Evolutionary conservation across 768 basidiomycete species (phyloP).

Genomic region (Cyclocybe aegerita): DNA sequence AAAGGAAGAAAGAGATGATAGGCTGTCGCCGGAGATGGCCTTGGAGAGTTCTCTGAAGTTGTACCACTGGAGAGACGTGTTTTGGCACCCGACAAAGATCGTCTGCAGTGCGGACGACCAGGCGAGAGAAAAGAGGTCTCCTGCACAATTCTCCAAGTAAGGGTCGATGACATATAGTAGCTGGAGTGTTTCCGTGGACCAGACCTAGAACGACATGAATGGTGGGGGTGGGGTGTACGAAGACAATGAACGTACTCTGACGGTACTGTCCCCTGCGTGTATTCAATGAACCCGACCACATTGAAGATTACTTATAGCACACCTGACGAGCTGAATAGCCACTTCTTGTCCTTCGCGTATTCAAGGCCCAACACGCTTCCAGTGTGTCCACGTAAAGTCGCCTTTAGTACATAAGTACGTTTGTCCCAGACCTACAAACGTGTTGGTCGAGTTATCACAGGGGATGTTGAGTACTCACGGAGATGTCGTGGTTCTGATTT

Average conservation of each 20-base stretch:
- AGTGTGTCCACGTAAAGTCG: constrained; percentile 75
- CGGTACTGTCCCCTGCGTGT: constrained; percentile 74
- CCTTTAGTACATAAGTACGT: constrained; percentile 62
- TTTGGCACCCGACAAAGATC: constrained; percentile 87
- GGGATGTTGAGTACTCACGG: constrained; percentile 40
- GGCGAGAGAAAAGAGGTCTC: constrained; percentile 83
- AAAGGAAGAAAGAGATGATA: constrained; percentile 14
- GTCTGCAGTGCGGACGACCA: constrained; percentile 73
- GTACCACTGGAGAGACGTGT: constrained; percentile 92
- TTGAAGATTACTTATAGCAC: constrained; percentile 15
- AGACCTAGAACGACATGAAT: constrained; percentile 52
- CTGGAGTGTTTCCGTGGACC: constrained; percentile 70
- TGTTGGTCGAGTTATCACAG: background rate
- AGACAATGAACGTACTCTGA: constrained; percentile 55
- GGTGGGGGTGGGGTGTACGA: background rate
- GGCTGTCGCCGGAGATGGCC: constrained; percentile 11
- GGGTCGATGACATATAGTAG: constrained; percentile 76
- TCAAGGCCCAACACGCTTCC: constrained; percentile 83
- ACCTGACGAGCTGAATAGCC: constrained; percentile 93
- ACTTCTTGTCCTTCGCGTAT: constrained; percentile 70
- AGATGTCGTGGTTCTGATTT: constrained; percentile 75
- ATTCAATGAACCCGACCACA: background rate
- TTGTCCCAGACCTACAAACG: constrained; percentile 80
- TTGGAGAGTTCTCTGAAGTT: constrained; percentile 40
- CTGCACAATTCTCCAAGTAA: constrained; percentile 76